Percentiles rank a stretch among this genome's conserved stretches.
These are phyloP conservation scores for Allodekkera sacchari DNA, from an alignment of 805 yeast species.

Conservation along the genomic window DNA sequence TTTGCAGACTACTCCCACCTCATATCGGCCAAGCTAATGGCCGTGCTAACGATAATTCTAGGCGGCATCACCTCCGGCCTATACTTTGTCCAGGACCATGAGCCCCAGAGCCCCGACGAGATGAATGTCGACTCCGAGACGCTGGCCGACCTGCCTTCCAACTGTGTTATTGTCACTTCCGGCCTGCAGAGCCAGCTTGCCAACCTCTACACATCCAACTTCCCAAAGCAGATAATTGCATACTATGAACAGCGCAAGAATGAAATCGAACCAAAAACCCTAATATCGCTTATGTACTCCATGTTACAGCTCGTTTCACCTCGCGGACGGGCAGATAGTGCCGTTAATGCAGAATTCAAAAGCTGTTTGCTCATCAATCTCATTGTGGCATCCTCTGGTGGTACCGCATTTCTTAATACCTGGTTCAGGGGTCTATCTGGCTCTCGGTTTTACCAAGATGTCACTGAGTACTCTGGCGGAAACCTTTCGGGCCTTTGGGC, in stretches of 20 bases:
- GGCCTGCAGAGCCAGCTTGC: conserved; percentile 5
- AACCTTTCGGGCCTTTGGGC: not conserved
- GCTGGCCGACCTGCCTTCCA: too few relatives aligned
- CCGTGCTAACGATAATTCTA: too few relatives aligned
- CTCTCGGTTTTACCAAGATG: too few relatives aligned
- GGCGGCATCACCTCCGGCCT: too few relatives aligned
- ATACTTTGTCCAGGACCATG: too few relatives aligned
- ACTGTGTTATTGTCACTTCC: conserved; percentile 4
- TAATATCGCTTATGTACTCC: conserved; percentile 12
- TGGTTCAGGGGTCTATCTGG: not conserved
- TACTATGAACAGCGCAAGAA: conserved; percentile 4
- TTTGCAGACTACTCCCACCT: too few relatives aligned
- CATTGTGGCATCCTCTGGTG: conserved; percentile 20
- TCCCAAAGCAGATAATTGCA: conserved; percentile 8
- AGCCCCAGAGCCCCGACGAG: too few relatives aligned
- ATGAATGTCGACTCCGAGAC: too few relatives aligned
- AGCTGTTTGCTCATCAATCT: conserved; percentile 15
- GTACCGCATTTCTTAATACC: not conserved
- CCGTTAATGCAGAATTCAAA: conserved; percentile 11
- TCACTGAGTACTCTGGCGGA: too few relatives aligned
- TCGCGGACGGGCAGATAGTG: conserved; percentile 1
- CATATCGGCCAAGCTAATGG: too few relatives aligned
- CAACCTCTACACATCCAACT: conserved; percentile 10
- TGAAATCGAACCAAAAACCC: conserved; percentile 8
- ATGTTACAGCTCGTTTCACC: conserved; percentile 13